Evolutionary conservation across 495 filamentous ascomycete genomes (phyloP).

Genomic region (Chaetomium fimeti): DNA sequence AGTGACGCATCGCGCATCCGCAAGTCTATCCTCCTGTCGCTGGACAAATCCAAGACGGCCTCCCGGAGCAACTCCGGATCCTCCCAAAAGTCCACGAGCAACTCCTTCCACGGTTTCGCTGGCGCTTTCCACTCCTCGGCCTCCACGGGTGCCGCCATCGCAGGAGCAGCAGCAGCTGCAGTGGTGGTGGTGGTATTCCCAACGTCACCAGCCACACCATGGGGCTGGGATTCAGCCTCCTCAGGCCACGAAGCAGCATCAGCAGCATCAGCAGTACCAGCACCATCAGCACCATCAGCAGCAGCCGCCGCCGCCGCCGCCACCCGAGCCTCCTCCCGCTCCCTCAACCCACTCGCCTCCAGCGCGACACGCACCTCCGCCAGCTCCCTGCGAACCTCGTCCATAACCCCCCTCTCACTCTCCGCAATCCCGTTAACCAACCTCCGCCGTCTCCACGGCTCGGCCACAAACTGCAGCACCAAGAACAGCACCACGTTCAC

Average conservation of each 20-base stretch:
- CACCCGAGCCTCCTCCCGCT: background rate
- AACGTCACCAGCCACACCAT: background rate
- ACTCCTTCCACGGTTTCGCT: constrained; percentile 48
- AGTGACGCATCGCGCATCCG: constrained; percentile 73
- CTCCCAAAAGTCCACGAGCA: constrained; percentile 35
- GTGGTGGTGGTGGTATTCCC: background rate
- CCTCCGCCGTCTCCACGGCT: constrained; percentile 82
- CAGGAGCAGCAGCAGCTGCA: background rate
- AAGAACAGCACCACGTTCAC: constrained; percentile 89
- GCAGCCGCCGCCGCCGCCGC: constrained; percentile 26
- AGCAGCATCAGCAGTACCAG: background rate
- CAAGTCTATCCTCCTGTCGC: constrained; percentile 64
- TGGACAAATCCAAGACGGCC: constrained; percentile 58
- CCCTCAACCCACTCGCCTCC: constrained; percentile 30
- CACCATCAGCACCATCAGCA: background rate
- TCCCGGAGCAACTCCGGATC: constrained; percentile 41
- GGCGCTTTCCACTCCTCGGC: constrained; percentile 25
- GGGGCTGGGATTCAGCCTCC: background rate
- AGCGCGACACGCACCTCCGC: constrained; percentile 28
- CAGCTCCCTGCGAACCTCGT: constrained; percentile 60
- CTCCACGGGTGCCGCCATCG: background rate
- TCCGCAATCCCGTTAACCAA: constrained; percentile 78
- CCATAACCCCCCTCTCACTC: constrained; percentile 59
- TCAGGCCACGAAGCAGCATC: background rate
- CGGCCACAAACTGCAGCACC: constrained; percentile 85